Evolutionary conservation across 2,329 filamentous ascomycete species (phyloP), one percentile per base, ranked within the genome.

Genomic region (Mollisiaceae sp.): DNA sequence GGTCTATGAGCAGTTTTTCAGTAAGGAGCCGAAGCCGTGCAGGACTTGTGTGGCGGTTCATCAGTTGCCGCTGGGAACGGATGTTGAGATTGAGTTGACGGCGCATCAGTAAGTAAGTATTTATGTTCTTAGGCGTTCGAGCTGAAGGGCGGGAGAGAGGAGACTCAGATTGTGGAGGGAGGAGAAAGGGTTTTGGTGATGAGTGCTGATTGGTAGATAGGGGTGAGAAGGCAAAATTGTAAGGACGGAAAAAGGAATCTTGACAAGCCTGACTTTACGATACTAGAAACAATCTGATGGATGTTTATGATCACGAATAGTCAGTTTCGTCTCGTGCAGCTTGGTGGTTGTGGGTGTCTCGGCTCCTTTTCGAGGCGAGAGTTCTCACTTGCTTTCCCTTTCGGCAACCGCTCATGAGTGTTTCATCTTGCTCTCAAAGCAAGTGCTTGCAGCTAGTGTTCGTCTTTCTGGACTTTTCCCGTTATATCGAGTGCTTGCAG

Each of bases 71-170:
- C 45, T 82, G 66, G 80, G 80, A 2, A 82, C 81, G 8, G 82
- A 84, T 75, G 82, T 85, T 1, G 82, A 85, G 76, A 84, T 86
- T 73, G 83, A 86, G 74, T 84, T 81, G 67, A 78, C 79, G 65
- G 82, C 80, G 38, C 72, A 78, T 70, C 69, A 75, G 73, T 76
- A 71, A 74, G 70, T 64, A 58, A 65, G 63, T 63, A 60, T 54
- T 54, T 54, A 3, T 20, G 22, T 22, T 58, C 15, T 60, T 39
- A 32, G 12, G 11, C 27, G 54, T 12, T 8, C 43, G 1, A 27
- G 14, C 45, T 56, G 52, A 56, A 15, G 4, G 27, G 18, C 6
- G n/a, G 54, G 14, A 57, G 54, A 32, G n/a, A 36, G 9, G 54
- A 57, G 54, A 15, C 2, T 57, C 8, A 9, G 20, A 43, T n/a